These are phyloP conservation scores for Penicillium griseofulvum DNA, from an alignment of 2,329 filamentous ascomycete species.

Conservation along the genomic window DNA sequence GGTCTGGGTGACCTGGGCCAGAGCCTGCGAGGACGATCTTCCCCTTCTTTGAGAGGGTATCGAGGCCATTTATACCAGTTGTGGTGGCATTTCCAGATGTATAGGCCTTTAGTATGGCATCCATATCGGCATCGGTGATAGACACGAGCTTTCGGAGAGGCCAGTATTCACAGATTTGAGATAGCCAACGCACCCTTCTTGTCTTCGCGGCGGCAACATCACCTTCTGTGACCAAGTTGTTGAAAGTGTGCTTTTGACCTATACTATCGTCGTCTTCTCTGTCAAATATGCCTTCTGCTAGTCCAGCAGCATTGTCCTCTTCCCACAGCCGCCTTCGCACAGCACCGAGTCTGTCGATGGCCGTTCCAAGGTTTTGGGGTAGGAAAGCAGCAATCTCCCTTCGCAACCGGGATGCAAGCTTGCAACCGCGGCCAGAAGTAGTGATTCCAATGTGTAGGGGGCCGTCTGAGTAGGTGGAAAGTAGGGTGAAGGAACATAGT, in stretches of 20 bases:
- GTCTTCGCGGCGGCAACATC: constrained; percentile 73
- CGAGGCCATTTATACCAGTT: constrained; percentile 13
- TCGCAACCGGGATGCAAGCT: constrained; percentile 82
- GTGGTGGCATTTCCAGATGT: constrained; percentile 30
- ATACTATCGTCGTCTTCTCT: constrained; percentile 50
- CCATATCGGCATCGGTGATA: constrained; percentile 77
- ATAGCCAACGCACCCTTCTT: constrained; percentile 84
- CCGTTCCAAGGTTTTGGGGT: constrained; percentile 69
- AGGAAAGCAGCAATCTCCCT: constrained; percentile 81
- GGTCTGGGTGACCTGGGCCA: constrained; percentile 86
- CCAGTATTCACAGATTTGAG: constrained; percentile 99
- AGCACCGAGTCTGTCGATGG: constrained; percentile 74
- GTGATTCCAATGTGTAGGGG: constrained; percentile 94
- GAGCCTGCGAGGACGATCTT: constrained; percentile 86
- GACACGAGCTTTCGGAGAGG: constrained; percentile 76
- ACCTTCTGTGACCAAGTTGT: constrained; percentile 71
- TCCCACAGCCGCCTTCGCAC: constrained; percentile 70
- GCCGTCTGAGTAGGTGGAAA: constrained; percentile 85
- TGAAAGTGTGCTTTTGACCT: constrained; percentile 75
- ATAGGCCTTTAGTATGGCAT: constrained; percentile 72
- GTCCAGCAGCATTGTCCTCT: constrained; percentile 61
- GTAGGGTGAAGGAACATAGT: constrained; percentile 84
- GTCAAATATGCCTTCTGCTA: constrained; percentile 43
- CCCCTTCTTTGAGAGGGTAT: constrained; percentile 48
- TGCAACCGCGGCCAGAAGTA: constrained; percentile 91